Percentiles rank a stretch among this genome's conserved stretches.
Evolutionary conservation across 2,329 filamentous ascomycete genomes (phyloP).

Genomic region (Pseudocercospora crystallina): DNA sequence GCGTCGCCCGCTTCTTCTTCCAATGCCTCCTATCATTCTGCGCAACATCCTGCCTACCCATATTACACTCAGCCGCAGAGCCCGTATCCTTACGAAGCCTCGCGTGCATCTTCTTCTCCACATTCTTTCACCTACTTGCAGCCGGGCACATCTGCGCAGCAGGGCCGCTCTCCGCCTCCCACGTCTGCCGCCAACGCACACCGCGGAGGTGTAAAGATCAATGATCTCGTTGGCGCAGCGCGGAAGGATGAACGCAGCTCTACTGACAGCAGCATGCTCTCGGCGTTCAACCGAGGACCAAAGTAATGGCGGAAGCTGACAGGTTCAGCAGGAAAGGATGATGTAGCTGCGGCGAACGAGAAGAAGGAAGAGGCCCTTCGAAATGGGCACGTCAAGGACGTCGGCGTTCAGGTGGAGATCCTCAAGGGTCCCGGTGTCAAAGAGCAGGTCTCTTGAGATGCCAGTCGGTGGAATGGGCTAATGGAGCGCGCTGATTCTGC

Average conservation of each 20-base stretch:
- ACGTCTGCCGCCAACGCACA: conserved; percentile 20
- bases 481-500: conserved; percentile 9
- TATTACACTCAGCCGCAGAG: conserved; percentile 45
- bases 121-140: conserved; percentile 38
- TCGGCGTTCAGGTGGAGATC: conserved; percentile 34
- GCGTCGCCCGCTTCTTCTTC: conserved; percentile 45
- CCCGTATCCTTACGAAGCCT: conserved; percentile 43
- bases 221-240: conserved; percentile 28
- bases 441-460: conserved; percentile 27
- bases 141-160: conserved; percentile 28
- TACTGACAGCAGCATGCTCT: conserved; percentile 32
- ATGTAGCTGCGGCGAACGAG: conserved; percentile 25
- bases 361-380: conserved; percentile 25
- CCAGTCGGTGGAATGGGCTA: neutral
- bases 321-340: conserved; percentile 30
- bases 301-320: conserved; percentile 28
- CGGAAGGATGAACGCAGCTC: conserved; percentile 40
- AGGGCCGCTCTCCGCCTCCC: conserved; percentile 41
- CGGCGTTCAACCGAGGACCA: conserved; percentile 28
- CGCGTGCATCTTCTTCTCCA: conserved; percentile 44
- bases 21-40: conserved; percentile 39
- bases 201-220: conserved; percentile 30
- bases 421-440: conserved; percentile 18
- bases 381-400: conserved; percentile 29
- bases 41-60: conserved; percentile 34